Base-by-base conservation (phyloP, 2,329 filamentous ascomycete species). In the Torrubiellomyces zombiae region DNA sequence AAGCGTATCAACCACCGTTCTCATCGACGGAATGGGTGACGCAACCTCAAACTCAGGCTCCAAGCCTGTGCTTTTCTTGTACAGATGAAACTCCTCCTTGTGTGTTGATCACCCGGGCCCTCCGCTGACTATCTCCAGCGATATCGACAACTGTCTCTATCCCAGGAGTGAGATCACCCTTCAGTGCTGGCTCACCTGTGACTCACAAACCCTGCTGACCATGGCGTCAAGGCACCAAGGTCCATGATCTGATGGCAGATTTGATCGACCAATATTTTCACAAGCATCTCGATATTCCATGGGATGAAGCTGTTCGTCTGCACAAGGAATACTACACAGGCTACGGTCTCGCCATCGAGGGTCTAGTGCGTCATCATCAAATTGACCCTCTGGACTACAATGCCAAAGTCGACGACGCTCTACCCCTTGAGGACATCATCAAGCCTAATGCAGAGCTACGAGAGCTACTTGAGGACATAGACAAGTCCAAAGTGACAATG, bases 131-230 rank as follows among this genome's bases (percentile, higher is more conserved):
- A 9, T 23, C 10, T 11, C 69, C 50, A 95, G 94, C 45, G 89
- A 98, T 47, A 95, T 98, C 44, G 89, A 98, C 61, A 98, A 98
- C 46, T 98, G 91, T 53, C 68, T 95, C 28, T 95, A 94, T 44
- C 73, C 85, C 1, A 83, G 76, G 53, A 85, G 80, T 83, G 44
- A 51, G 66, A 47, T 21, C 4, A 11, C 4, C 18, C 5, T 6
- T 10, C 3, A 15, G 20, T 6, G 12, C 4, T 14, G 12, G 12
- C 25, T 14, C 14, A 20, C n/a, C 12, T n/a, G 24, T 25, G 24
- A 20, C 18, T 24, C 20, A 25, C 14, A 18, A 9, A 6, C n/a
- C n/a, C 15, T 13, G 21, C 32, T 33, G 23, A 33, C 16, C 16
- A 12, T 6, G n/a, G 5, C 12, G 7, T 18, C 7, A 32, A 75